Evolutionary conservation across 2,329 filamentous ascomycete species (phyloP).

Genomic region (Penicillium rolfsii): DNA sequence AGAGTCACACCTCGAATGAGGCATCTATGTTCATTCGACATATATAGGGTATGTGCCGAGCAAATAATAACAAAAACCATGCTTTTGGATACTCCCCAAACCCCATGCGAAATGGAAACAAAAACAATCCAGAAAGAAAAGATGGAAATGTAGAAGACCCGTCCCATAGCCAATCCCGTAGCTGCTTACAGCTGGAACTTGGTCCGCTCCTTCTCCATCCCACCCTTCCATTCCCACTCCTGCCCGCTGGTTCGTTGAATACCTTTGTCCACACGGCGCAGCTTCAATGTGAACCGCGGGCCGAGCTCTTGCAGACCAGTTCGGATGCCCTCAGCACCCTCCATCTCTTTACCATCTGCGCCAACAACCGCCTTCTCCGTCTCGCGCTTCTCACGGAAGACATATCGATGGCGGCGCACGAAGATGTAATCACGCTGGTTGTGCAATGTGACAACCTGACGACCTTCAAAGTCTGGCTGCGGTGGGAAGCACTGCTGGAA

Average conservation of each 20-base stretch:
- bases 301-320: conserved; percentile 90
- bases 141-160: conserved; percentile 1
- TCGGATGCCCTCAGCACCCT: conserved; percentile 82
- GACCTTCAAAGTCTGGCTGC: conserved; percentile 78
- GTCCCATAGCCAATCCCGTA: neutral
- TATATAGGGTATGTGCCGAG: conserved; percentile 11
- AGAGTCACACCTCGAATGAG: conserved; percentile 1
- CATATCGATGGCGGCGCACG: conserved; percentile 83
- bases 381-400: conserved; percentile 84
- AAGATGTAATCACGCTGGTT: conserved; percentile 98
- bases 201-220: conserved; percentile 92
- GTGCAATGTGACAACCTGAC: conserved; percentile 89
- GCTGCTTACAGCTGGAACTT: conserved; percentile 79
- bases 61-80: conserved; percentile 8
- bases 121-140: conserved; percentile 9
- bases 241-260: conserved; percentile 75
- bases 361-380: conserved; percentile 86
- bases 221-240: conserved; percentile 96
- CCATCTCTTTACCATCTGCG: conserved; percentile 78
- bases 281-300: conserved; percentile 80
- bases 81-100: conserved; percentile 32
- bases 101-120: conserved; percentile 30
- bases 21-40: conserved; percentile 16
- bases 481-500: conserved; percentile 81
- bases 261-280: conserved; percentile 88